Percentiles rank a stretch among this genome's conserved stretches.
These are phyloP conservation scores for Baudoinia panamericana DNA, from an alignment of 495 filamentous ascomycete species.

Conservation along the genomic window DNA sequence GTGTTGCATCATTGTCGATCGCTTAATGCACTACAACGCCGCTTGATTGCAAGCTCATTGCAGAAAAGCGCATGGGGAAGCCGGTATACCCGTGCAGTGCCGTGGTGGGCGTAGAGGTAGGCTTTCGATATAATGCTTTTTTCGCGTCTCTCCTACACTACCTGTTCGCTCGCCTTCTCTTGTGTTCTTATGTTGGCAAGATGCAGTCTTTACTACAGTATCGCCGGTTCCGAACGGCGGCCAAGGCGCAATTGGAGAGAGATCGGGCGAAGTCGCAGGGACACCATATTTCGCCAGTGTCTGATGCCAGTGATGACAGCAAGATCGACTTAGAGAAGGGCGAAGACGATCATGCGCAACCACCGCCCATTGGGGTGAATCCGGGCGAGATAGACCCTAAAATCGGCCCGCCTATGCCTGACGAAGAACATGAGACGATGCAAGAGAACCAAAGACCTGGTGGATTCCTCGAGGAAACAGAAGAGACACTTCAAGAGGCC, in stretches of 20 bases:
- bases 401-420: not conserved
- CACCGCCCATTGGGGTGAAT: slow-evolving; percentile 7
- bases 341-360: not conserved
- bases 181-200: no score
- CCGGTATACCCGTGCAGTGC: no score
- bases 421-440: slow-evolving; percentile 5
- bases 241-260: slow-evolving; percentile 24
- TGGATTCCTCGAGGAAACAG: slow-evolving; percentile 12
- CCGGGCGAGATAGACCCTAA: slow-evolving; percentile 10
- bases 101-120: no score
- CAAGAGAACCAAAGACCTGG: slow-evolving; percentile 5
- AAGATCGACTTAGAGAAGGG: slow-evolving; percentile 14
- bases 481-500: slow-evolving; percentile 13
- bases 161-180: no score
- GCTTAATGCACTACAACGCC: no score
- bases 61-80: no score
- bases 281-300: not conserved
- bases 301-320: slow-evolving; percentile 1
- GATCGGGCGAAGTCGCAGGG: slow-evolving; percentile 12
- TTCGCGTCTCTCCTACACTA: no score
- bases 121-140: no score
- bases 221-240: slow-evolving; percentile 30
- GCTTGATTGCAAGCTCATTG: no score
- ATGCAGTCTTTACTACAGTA: slow-evolving; percentile 31
- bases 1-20: no score